Percentiles rank a stretch among this genome's conserved stretches.
Evolutionary conservation across 1,284 basidiomycete genomes (phyloP).

Genomic region (Ustilago trichophora): DNA sequence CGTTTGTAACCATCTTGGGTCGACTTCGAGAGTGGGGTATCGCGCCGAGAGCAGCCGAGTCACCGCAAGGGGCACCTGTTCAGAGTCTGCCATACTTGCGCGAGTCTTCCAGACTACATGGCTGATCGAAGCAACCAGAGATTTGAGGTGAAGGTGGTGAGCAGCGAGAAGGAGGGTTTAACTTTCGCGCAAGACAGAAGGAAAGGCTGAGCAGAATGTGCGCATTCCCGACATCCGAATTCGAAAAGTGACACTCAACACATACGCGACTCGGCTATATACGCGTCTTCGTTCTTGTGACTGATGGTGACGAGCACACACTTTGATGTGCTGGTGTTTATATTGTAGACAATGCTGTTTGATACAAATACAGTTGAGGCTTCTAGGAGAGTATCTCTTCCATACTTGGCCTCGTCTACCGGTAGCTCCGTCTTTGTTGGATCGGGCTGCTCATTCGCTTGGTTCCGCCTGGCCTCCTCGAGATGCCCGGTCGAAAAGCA

Average conservation of each 20-base stretch:
- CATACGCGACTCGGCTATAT: too few species aligned
- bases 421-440: conserved; percentile 7
- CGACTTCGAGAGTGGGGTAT: conserved; percentile 33
- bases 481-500: conserved; percentile 9
- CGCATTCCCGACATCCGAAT: too few species aligned
- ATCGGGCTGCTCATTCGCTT: too few species aligned
- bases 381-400: conserved; percentile 13
- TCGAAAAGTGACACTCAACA: too few species aligned
- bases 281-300: too few species aligned
- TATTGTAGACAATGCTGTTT: too few species aligned
- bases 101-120: conserved; percentile 11
- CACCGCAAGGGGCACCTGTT: conserved; percentile 18
- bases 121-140: background rate
- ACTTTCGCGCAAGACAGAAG: too few species aligned
- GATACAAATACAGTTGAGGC: too few species aligned
- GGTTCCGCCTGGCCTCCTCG: background rate
- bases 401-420: conserved; percentile 5
- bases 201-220: too few species aligned
- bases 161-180: background rate
- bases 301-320: too few species aligned
- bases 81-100: conserved; percentile 7
- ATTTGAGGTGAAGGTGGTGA: background rate
- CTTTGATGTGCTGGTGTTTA: too few species aligned
- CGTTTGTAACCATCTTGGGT: conserved; percentile 29
- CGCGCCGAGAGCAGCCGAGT: conserved; percentile 34